Percentiles rank a stretch among this genome's conserved stretches.
These are phyloP conservation scores for Mycena maculata DNA, from an alignment of 768 basidiomycete genomes.

Conservation along the genomic window DNA sequence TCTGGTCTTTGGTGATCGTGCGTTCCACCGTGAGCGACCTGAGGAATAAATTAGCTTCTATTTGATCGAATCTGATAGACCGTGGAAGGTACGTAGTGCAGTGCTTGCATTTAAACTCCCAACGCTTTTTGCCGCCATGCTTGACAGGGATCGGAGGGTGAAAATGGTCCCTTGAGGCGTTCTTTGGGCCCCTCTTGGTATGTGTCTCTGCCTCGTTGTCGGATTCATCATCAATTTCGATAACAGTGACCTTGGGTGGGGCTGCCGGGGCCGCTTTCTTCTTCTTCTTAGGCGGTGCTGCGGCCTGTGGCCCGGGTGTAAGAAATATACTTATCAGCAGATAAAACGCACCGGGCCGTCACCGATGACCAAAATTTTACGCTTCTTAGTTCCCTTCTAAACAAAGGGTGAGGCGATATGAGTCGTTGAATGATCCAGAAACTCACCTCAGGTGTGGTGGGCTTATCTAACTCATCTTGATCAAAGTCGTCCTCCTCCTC, in stretches of 20 bases:
- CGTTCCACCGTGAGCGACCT: slow-evolving; percentile 8
- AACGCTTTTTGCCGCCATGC: neutral
- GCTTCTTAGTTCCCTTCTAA: neutral
- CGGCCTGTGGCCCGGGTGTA: neutral
- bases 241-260: neutral
- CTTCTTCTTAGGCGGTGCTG: too few species aligned
- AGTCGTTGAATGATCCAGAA: neutral
- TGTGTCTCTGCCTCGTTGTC: neutral
- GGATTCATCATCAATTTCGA: neutral
- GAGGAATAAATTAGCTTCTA: neutral
- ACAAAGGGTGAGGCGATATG: neutral
- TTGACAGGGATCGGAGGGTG: neutral
- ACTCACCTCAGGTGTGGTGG: neutral
- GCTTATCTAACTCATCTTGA: neutral
- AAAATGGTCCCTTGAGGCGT: neutral
- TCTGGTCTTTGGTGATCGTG: slow-evolving; percentile 7
- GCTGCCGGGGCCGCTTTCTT: too few species aligned
- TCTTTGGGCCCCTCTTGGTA: neutral
- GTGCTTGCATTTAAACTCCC: neutral
- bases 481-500: neutral
- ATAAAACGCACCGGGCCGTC: neutral
- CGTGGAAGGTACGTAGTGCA: neutral
- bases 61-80: neutral
- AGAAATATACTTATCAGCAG: neutral
- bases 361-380: neutral